Evolutionary conservation across 2,329 filamentous ascomycete species (phyloP), one percentile per base, ranked within the genome.

Genomic region (Aspergillus thermomutatus): DNA sequence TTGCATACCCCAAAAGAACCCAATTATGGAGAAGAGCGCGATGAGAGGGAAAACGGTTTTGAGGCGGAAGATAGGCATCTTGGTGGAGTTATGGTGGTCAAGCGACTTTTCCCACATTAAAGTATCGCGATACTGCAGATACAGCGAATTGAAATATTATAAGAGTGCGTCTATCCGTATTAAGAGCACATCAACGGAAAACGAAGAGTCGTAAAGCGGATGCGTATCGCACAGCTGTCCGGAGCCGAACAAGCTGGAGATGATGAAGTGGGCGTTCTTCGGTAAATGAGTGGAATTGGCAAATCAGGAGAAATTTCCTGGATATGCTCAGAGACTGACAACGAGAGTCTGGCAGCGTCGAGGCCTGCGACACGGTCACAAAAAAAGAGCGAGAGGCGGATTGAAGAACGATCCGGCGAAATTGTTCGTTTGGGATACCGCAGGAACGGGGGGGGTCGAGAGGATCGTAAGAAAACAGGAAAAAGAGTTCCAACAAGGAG

Each of bases 1-100:
- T 54, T 76, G 67, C 60, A 75, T 66, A 60, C 68, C 69, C 66
- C 68, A 76, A 63, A 77, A 76, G 62, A 46, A 76, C 50, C 75
- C 64, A 31, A 67, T 69, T 53, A 76, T 73, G 41, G 70, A 69
- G 55, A 75, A 56, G 56, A 76, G 63, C 58, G 71, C 72, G 53
- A 75, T 58, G 55, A 76, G 60, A 53, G 74, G 72, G 51, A 76
- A 72, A 21, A 72, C 61, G 56, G 72, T 72, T 65, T 75, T 76
- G 34, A 72, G 62, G 58, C 74, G 69, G 60, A 77, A 66, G 50
- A 72, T 64, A 61, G 73, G 71, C 72, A 75, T 75, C 60, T 66
- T 75, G 67, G 65, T 57, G 57, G 70, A 61, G 59, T 58, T 59
- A 60, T 63, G 47, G 31, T 43, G 45, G 55, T 60, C 56, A 47